Evolutionary conservation across 805 yeast species (phyloP).

Genomic region (Kregervanrija pseudodelftensis): DNA sequence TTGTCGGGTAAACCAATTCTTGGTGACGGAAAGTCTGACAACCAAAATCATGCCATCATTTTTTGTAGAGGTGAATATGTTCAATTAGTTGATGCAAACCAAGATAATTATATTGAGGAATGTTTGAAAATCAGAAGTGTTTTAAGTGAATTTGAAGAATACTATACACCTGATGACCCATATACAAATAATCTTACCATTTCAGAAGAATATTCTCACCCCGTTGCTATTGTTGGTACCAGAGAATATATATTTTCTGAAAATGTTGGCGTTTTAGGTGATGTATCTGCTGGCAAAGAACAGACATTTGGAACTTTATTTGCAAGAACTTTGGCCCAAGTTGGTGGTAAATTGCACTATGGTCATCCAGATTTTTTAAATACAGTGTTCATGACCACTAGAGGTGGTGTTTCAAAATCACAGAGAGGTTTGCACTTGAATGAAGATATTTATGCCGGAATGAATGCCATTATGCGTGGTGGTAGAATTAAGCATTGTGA

Average conservation of each 20-base stretch:
- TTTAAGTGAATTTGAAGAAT: slow-evolving; percentile 70
- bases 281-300: slow-evolving; percentile 83
- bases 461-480: slow-evolving; percentile 70
- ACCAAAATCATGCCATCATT: slow-evolving; percentile 69
- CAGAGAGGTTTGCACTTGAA: slow-evolving; percentile 77
- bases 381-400: slow-evolving; percentile 67
- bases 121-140: slow-evolving; percentile 72
- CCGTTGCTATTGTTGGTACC: slow-evolving; percentile 80
- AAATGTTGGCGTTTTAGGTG: slow-evolving; percentile 75
- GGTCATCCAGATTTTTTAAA: slow-evolving; percentile 85
- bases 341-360: slow-evolving; percentile 79
- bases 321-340: slow-evolving; percentile 73
- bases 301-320: slow-evolving; percentile 82
- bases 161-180: slow-evolving; percentile 19
- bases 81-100: slow-evolving; percentile 78
- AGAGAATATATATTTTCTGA: slow-evolving; percentile 80
- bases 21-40: slow-evolving; percentile 83
- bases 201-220: slow-evolving; percentile 27
- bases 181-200: slow-evolving; percentile 10
- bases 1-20: slow-evolving; percentile 76
- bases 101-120: slow-evolving; percentile 76
- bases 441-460: slow-evolving; percentile 84
- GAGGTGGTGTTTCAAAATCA: slow-evolving; percentile 85
- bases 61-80: slow-evolving; percentile 77
- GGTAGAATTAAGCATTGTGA: slow-evolving; percentile 83